These are phyloP conservation scores for Yarrowia keelungensis DNA, from an alignment of 805 yeast genomes.

Conservation along the genomic window DNA sequence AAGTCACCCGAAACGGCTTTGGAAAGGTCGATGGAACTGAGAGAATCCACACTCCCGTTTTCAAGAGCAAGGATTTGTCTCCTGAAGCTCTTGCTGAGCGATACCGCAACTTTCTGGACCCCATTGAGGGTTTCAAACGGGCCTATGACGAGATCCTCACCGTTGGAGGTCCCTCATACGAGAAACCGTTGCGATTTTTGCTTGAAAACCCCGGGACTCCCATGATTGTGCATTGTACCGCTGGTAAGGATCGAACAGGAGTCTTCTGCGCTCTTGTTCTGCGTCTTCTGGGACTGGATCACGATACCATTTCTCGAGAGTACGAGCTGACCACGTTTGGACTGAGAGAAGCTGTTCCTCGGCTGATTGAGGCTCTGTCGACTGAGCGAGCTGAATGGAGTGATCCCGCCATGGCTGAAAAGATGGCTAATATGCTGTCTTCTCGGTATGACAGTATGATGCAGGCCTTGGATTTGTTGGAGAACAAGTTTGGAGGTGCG, in stretches of 20 bases:
- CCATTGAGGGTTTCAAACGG: slow-evolving; percentile 66
- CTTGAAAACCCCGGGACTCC: slow-evolving; percentile 61
- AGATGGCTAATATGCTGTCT: slow-evolving; percentile 65
- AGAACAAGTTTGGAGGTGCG: slow-evolving; percentile 62
- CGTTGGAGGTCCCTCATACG: slow-evolving; percentile 58
- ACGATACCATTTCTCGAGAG: slow-evolving; percentile 70
- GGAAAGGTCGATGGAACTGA: slow-evolving; percentile 57
- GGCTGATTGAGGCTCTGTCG: slow-evolving; percentile 30
- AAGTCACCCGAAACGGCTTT: slow-evolving; percentile 54
- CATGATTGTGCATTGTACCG: slow-evolving; percentile 77
- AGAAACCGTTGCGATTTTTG: slow-evolving; percentile 60
- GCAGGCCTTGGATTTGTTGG: slow-evolving; percentile 61
- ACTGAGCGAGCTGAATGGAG: slow-evolving; percentile 49
- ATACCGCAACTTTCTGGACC: slow-evolving; percentile 60
- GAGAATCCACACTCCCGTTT: slow-evolving; percentile 65
- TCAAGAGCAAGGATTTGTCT: slow-evolving; percentile 60
- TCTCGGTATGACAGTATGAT: slow-evolving; percentile 75
- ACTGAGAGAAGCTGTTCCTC: slow-evolving; percentile 42
- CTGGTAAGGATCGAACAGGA: slow-evolving; percentile 89
- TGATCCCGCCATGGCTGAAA: slow-evolving; percentile 52
- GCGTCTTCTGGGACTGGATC: slow-evolving; percentile 68
- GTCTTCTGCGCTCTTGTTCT: slow-evolving; percentile 71
- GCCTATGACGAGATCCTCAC: slow-evolving; percentile 67
- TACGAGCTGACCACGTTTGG: slow-evolving; percentile 79
- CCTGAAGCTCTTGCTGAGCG: slow-evolving; percentile 69